Conservation (phyloP, 768 basidiomycete species). For the Holtermanniella nyarrowii region DNA sequence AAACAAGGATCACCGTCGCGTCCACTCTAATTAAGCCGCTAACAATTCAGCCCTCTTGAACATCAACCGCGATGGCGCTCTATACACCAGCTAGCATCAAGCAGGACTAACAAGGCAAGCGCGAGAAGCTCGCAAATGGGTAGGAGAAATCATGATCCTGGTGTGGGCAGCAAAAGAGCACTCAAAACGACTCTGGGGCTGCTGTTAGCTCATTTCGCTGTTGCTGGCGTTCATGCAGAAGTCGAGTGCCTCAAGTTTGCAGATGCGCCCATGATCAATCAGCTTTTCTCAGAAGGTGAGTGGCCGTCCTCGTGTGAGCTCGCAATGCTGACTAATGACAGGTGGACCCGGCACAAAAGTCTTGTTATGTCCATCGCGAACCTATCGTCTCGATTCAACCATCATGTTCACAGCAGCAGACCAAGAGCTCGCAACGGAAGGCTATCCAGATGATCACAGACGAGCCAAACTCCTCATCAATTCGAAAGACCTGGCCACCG, state of each 20-base stretch:
- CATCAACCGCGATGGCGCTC: constrained; percentile 2
- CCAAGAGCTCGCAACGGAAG: constrained; percentile 43
- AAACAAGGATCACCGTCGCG: no score
- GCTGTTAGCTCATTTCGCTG: not conserved
- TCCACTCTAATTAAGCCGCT: no score
- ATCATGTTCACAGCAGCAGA: constrained; percentile 42
- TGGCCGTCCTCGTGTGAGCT: not conserved
- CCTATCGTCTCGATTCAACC: constrained; percentile 34
- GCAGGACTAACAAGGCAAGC: no score
- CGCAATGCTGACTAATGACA: constrained; percentile 1
- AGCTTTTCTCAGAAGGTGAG: constrained; percentile 33
- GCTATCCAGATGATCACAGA: constrained; percentile 41
- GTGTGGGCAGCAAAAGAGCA: not conserved
- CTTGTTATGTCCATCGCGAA: constrained; percentile 32
- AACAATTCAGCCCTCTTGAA: no score
- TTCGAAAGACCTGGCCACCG: constrained; percentile 29
- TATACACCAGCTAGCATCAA: not conserved
- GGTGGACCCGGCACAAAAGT: constrained; percentile 42
- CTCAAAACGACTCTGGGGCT: not conserved
- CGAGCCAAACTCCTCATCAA: constrained; percentile 38
- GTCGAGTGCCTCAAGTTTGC: constrained; percentile 29
- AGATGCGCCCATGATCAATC: constrained; percentile 38
- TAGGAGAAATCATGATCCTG: constrained; percentile 8
- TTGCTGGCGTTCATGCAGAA: constrained; percentile 9
- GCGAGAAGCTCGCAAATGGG: no score